phyloP scores from a whole-genome alignment of 78 protist species.

The Planoprotostelium fungivorum region DNA sequence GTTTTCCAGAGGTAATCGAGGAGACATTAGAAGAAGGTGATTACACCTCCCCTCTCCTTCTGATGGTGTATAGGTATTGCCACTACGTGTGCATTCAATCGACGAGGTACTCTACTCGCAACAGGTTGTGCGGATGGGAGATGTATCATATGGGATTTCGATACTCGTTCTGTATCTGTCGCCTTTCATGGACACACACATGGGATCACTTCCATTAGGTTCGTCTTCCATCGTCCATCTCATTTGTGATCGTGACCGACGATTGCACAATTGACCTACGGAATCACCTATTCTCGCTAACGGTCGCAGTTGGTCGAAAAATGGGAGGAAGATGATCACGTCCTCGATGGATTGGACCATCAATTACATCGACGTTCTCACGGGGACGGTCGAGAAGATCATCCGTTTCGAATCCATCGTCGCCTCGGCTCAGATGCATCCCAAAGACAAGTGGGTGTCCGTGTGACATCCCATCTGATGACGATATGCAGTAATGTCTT shows the following conservation, averaged over 20 bases:
- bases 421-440: constrained; percentile 41
- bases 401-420: constrained; percentile 19
- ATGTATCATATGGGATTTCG: constrained; percentile 27
- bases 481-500: not conserved
- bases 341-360: not conserved
- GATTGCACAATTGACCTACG: not conserved
- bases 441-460: constrained; percentile 26
- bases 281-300: not conserved
- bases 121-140: constrained; percentile 37
- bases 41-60: not conserved
- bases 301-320: not conserved
- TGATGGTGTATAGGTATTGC: not conserved
- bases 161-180: constrained; percentile 15
- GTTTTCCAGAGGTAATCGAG: not conserved
- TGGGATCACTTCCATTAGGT: not conserved
- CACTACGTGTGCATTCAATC: constrained; percentile 17
- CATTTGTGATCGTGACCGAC: not conserved
- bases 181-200: not conserved
- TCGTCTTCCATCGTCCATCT: no score
- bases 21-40: not conserved
- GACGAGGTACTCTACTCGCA: constrained; percentile 42
- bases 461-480: not conserved
- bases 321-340: not conserved
- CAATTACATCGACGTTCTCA: constrained; percentile 10
- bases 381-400: not conserved